Base-by-base conservation (phyloP, 2,329 filamentous ascomycete genomes). In the Penicillium sp. region DNA sequence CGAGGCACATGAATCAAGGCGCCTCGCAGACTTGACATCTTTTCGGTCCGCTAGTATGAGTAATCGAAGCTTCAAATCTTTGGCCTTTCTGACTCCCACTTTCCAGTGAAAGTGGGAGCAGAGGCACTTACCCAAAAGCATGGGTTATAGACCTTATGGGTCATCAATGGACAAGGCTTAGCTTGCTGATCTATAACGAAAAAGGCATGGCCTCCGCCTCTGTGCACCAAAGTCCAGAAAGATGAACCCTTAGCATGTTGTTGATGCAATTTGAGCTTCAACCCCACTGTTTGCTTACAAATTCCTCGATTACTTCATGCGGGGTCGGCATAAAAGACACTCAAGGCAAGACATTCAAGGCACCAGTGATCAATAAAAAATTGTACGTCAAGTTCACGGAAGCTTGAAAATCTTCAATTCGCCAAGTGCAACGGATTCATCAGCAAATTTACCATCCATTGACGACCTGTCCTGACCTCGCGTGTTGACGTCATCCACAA, bases 271-370 rank as follows among this genome's bases (percentile, higher is more conserved):
- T 13, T 22, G n/a, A 21, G 3, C 37, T 41, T 41, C 39, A 41
- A 41, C 39, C 19, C 19, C 39, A 55, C 46, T 24, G 41, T 21
- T 11, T 49, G 52, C 52, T 55, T 55, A 55, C 52, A 55, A 55
- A 55, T 55, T 19, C 10, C 21, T 16, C 52, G 10, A n/a, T 14
- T 10, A 24, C 9, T 48, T 41, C 33, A 49, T n/a, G 37, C 37
- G 47, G 31, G 35, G 52, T 48, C 22, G 45, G 14, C 7, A 24
- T 29, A 14, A 11, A 26, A 27, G 45, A 19, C n/a, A 39, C 4
- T 5, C 2, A 33, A 33, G 13, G 5, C 13, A 33, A 27, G 45
- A 19, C 45, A 39, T 10, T 3, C 2, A 33, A 33, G 3, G 14
- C 13, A 33, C 13, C 13, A 33, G 31, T 5, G 5, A 33, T 16